Base-by-base conservation (phyloP, 1,139 yeast genomes). In the Candida labiduridarum region DNA sequence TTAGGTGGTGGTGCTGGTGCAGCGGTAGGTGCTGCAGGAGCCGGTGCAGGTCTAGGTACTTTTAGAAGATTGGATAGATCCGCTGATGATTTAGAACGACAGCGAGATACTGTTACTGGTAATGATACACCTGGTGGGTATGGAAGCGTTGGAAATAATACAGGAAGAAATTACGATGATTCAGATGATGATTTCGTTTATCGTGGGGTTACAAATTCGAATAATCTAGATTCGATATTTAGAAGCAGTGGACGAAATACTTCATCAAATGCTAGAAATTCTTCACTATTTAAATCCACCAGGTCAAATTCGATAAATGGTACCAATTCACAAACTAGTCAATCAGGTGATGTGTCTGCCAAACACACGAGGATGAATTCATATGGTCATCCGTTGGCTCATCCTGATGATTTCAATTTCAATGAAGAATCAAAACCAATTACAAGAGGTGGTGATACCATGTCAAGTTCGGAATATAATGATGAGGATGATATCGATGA, bases 201-300 rank as follows among this genome's bases (percentile, higher is more conserved):
- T 59, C 66, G 81, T 44, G 81, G 81, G 10, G 79, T 76, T n/a
- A 67, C 79, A 47, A 75, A 74, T 55, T 67, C 65, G 51, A 76
- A 74, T 56, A 76, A 76, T 54, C 64, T 76, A 33, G 80, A 75
- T 51, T 68, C 78, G 1, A 67, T 76, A 6, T 76, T 75, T 62
- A 45, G 56, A 30, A 40, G 48, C 4, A 39, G 48, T 35, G 52
- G 50, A 8, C 48, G 48, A 12, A 63, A 67, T 48, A 52, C 69
- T 4, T 60, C 67, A 38, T 48, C 50, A 9, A 41, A 30, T 27
- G 50, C 52, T 5, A 41, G 51, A 33, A 62, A 58, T 45, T 52
- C 62, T 27, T 39, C 53, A 27, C 16, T 53, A 33, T 51, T 49
- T 14, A 52, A 52, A 27, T 60, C 64, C 3, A 61, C 64, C 1